Evolutionary conservation across 1,139 yeast genomes (phyloP), one percentile per base, ranked within the genome.

Genomic region (Zygotorulaspora mrakii): DNA sequence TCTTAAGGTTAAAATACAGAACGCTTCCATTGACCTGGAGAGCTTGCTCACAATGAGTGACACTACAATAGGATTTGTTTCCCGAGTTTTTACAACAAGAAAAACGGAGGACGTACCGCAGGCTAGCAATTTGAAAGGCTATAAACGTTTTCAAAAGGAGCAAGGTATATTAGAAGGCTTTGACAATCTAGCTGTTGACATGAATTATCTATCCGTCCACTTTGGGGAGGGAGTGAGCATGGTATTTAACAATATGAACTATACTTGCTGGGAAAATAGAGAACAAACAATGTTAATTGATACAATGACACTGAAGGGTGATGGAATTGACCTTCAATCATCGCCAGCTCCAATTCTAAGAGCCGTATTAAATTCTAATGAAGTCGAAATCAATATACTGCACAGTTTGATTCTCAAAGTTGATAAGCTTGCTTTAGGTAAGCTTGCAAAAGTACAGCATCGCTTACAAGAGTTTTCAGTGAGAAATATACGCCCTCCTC

Each of bases 131-230:
- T 42, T 47, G 2, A 29, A 32, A 5, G 49, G 48, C 9, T 55
- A 56, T 34, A 53, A 43, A 39, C 39, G 61, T 20, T 55, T 56
- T 38, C 52, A 50, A 40, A 47, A 46, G 17, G 59, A 55, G 35
- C 57, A 56, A 14, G 40, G 47, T 24, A 35, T 48, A 7, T 33
- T 38, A 11, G 49, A 42, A 21, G 43, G 37, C 5, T 31, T 39
- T 7, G 28, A 36, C 9, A 25, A 35, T 25, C 29, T 51, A 17
- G 38, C 47, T 1, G 28, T 51, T 13, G 30, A 42, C 32, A 21
- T 38, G 28, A 20, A 39, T 25, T 4, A 33, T 11, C 9, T 36
- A 25, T 14, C 16, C n/a, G 10, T 51, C 7, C 20, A 31, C n/a
- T 31, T 55, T 3, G 32, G 46, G 7, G 38, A 40, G 5, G 30